phyloP scores from a whole-genome alignment of 2,329 filamentous ascomycete genomes.

The Lecanicillium sp. region DNA sequence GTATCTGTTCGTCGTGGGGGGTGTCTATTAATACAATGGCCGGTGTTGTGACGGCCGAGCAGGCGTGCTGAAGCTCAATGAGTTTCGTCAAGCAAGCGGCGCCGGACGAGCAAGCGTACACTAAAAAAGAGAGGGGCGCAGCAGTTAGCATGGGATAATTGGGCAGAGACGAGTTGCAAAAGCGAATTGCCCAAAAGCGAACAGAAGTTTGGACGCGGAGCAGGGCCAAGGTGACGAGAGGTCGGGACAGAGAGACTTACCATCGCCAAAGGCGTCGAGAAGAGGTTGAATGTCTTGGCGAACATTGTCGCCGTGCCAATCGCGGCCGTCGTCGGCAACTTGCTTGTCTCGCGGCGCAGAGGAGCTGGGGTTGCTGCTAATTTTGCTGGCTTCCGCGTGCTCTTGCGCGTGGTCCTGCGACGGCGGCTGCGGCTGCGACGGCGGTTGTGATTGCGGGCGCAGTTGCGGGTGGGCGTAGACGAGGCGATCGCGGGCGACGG shows the following conservation, averaged over 20 bases:
- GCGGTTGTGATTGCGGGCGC: too few species aligned
- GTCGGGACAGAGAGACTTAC: slow-evolving; percentile 26
- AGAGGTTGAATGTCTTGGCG: slow-evolving; percentile 40
- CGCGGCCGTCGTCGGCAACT: background rate
- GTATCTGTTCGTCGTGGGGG: slow-evolving; percentile 40
- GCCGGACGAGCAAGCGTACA: slow-evolving; percentile 47
- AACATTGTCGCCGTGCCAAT: slow-evolving; percentile 31
- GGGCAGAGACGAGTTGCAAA: too few species aligned
- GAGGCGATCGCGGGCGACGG: slow-evolving; percentile 38
- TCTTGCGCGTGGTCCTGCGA: too few species aligned
- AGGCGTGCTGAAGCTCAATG: slow-evolving; percentile 44
- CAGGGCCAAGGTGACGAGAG: slow-evolving; percentile 12
- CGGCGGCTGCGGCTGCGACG: too few species aligned
- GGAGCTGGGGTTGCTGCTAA: too few species aligned
- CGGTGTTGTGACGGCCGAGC: slow-evolving; percentile 44
- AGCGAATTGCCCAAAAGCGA: too few species aligned
- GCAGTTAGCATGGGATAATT: slow-evolving; percentile 11
- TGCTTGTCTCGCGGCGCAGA: too few species aligned
- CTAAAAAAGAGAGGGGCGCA: slow-evolving; percentile 30
- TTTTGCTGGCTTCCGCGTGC: too few species aligned
- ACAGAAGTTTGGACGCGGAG: too few species aligned
- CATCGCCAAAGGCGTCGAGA: slow-evolving; percentile 46
- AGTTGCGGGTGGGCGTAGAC: slow-evolving; percentile 22
- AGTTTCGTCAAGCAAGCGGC: slow-evolving; percentile 45
- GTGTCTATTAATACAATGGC: slow-evolving; percentile 51